A percentile compares a stretch with the other conserved stretches of the same genome.
These are phyloP conservation scores for Mucor lusitanicus DNA, from an alignment of 371 early-diverging fungal species.

Conservation along the genomic window DNA sequence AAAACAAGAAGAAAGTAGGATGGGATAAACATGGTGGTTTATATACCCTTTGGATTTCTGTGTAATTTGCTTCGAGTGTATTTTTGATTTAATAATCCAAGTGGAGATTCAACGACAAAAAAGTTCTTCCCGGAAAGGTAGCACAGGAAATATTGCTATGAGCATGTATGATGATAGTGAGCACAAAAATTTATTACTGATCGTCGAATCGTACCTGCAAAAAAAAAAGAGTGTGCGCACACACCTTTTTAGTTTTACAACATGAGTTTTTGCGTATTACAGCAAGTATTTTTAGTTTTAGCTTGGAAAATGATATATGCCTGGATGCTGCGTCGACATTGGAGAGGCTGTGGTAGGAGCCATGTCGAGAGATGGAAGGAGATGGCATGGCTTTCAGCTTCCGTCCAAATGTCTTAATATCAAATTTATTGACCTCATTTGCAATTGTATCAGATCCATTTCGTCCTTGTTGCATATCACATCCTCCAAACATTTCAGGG, in stretches of 20 bases:
- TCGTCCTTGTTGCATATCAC: background rate
- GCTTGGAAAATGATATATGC: background rate
- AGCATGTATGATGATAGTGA: background rate
- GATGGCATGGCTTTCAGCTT: background rate
- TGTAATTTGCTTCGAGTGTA: background rate
- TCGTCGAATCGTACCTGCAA: slow-evolving; percentile 2
- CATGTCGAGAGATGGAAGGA: background rate
- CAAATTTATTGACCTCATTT: background rate
- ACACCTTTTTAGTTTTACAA: slow-evolving; percentile 4
- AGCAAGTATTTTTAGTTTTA: slow-evolving; percentile 1
- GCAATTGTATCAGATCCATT: background rate
- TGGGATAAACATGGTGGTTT: background rate
- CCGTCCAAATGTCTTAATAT: background rate
- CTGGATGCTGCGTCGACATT: too few relatives aligned
- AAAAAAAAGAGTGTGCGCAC: slow-evolving; percentile 3
- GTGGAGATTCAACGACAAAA: background rate
- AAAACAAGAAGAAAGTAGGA: slow-evolving; percentile 1
- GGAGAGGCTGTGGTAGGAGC: background rate
- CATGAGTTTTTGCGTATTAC: slow-evolving; percentile 3
- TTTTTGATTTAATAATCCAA: slow-evolving; percentile 1
- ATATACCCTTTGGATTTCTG: slow-evolving; percentile 8
- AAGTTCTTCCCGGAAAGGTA: slow-evolving; percentile 6
- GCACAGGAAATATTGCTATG: background rate
- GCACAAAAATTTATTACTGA: slow-evolving; percentile 8
- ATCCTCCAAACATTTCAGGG: background rate